These are phyloP conservation scores for Solioccasus polychromus DNA, from an alignment of 768 basidiomycete genomes.

Conservation along the genomic window DNA sequence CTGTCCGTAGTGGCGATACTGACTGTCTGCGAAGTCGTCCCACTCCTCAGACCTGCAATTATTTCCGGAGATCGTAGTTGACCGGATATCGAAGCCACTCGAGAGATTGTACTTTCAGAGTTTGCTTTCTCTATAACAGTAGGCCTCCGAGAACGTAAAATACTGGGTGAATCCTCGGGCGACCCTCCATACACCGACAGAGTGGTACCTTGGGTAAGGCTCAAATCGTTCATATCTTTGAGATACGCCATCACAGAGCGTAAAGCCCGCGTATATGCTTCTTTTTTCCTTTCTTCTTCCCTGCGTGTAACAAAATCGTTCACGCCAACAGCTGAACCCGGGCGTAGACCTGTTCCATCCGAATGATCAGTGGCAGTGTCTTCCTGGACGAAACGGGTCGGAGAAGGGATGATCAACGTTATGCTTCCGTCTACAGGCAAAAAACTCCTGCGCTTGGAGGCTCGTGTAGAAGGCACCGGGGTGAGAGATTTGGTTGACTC, in stretches of 20 bases:
- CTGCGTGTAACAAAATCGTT: conserved; percentile 45
- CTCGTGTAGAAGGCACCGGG: conserved; percentile 43
- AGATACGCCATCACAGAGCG: conserved; percentile 95
- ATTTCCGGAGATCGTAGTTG: conserved; percentile 67
- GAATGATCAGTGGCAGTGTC: conserved; percentile 40
- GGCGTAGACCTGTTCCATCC: conserved; percentile 37
- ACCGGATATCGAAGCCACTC: conserved; percentile 47
- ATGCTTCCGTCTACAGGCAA: conserved; percentile 76
- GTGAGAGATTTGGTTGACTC: conserved; percentile 35
- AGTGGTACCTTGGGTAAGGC: conserved; percentile 55
- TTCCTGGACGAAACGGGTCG: conserved; percentile 57
- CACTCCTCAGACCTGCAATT: conserved; percentile 58
- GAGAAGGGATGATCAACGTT: conserved; percentile 58
- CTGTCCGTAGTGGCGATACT: conserved; percentile 77
- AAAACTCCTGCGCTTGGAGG: conserved; percentile 82
- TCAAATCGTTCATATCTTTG: conserved; percentile 91
- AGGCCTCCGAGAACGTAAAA: conserved; percentile 58
- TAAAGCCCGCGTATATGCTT: conserved; percentile 76
- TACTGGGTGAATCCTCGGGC: conserved; percentile 39
- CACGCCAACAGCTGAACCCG: conserved; percentile 47
- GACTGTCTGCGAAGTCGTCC: conserved; percentile 58
- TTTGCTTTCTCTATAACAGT: conserved; percentile 53
- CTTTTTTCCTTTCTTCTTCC: conserved; percentile 70
- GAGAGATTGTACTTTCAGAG: conserved; percentile 51
- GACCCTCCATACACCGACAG: conserved; percentile 57